A percentile compares a stretch with the other conserved stretches of the same genome.
Evolutionary conservation across 495 filamentous ascomycete species (phyloP).

Genomic region (Aspergillus panamensis): DNA sequence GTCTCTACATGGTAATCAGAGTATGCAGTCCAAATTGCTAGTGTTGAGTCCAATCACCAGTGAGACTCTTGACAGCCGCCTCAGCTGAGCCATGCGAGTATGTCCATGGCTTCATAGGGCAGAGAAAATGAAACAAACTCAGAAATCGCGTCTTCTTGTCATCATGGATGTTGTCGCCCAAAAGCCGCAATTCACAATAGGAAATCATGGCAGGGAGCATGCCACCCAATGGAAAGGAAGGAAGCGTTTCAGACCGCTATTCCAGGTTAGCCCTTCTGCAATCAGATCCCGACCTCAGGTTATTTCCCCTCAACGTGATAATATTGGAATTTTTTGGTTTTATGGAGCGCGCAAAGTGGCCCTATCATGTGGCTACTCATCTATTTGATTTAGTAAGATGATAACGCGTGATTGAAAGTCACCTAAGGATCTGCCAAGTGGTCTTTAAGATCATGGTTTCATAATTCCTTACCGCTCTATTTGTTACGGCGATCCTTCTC

Average conservation of each 20-base stretch:
- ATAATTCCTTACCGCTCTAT: conserved; percentile 17
- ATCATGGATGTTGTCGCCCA: conserved; percentile 4
- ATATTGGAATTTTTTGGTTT: background rate
- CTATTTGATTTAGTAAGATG: conserved; percentile 4
- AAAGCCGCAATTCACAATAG: conserved; percentile 2
- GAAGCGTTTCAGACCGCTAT: conserved; percentile 16
- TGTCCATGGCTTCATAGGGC: conserved; percentile 11
- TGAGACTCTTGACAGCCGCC: background rate
- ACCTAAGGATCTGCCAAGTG: conserved; percentile 18
- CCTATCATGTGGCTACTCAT: background rate
- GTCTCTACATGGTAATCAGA: background rate
- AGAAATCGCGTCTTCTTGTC: background rate
- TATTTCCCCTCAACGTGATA: background rate
- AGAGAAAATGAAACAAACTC: conserved; percentile 10
- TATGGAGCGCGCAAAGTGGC: background rate
- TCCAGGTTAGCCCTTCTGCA: background rate
- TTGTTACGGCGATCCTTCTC: conserved; percentile 8
- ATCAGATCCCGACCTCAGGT: no score
- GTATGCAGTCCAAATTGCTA: conserved; percentile 6
- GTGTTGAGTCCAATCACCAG: background rate
- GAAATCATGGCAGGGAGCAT: background rate
- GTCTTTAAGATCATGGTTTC: conserved; percentile 22
- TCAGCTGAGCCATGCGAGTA: conserved; percentile 3
- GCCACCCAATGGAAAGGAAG: background rate
- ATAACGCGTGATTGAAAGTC: conserved; percentile 1